Evolutionary conservation across 2,329 filamentous ascomycete species (phyloP), one percentile per base, ranked within the genome.

Genomic region (Polychaeton citri): DNA sequence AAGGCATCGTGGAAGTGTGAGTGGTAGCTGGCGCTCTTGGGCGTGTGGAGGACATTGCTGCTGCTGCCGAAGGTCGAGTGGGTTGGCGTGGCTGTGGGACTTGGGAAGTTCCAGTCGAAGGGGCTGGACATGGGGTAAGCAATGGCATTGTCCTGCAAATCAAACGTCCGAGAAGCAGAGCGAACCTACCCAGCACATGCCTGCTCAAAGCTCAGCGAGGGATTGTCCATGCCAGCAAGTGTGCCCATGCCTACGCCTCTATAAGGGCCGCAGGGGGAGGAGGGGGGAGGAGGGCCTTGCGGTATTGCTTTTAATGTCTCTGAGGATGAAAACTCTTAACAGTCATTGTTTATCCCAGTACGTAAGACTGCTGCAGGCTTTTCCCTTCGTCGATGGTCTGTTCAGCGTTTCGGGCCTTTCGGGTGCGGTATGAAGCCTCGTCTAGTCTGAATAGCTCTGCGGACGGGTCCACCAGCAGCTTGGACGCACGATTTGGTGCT

Each of bases 1-100:
- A 65, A 68, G 43, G 65, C 65, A 55, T 68, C 65, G 43, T 65
- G 58, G 41, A 68, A 68, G 43, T 68, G 62, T 12, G 62, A 48
- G 43, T 61, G 49, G 47, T 56, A 52, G 47, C 51, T 52, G 24
- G 60, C 57, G 7, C 59, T 58, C 46, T 61, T 64, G 28, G 65
- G 65, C 21, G 65, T 68, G 40, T 63, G 62, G 34, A 62, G 53
- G 40, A 51, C 51, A 32, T 53, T 47, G 47, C 62, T 54, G 38
- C 58, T 54, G 32, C 36, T 39, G 41, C 52, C 55, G 42, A 61
- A 60, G 17, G 55, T 57, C 38, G 49, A 47, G 35, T 58, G 61
- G 42, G 62, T 66, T 36, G 65, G 65, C 20, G 65, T 68, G 39
- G 62, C 63, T 38, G 59, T 61, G 26, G 65, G 65, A 54, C 65